These are phyloP conservation scores for Escallonia herrerae DNA, from an alignment of 129 eudicot species.

Conservation along the genomic window DNA sequence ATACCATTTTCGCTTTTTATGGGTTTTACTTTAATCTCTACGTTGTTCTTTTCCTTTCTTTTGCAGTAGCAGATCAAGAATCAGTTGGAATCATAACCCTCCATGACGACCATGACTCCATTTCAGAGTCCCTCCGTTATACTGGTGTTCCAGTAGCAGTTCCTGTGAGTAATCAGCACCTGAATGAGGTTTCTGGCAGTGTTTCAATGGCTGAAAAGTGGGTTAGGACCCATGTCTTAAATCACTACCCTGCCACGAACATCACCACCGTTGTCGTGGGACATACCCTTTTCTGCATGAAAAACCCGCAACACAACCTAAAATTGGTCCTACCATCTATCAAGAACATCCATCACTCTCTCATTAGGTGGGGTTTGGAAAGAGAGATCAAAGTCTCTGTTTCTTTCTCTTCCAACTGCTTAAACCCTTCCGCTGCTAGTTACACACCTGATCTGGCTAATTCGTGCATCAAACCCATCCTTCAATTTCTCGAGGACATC, in stretches of 20 bases:
- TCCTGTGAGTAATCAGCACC: slow-evolving; percentile 33
- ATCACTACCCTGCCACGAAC: slow-evolving; percentile 50
- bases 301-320: slow-evolving; percentile 5
- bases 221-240: slow-evolving; percentile 56
- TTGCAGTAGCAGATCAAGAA: slow-evolving; percentile 53
- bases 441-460: slow-evolving; percentile 15
- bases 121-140: slow-evolving; percentile 4
- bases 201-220: slow-evolving; percentile 69
- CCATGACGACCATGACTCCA: slow-evolving; percentile 14
- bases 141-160: slow-evolving; percentile 28
- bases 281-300: slow-evolving; percentile 41
- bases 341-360: slow-evolving; percentile 60
- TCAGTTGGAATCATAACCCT: slow-evolving; percentile 35
- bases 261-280: slow-evolving; percentile 51
- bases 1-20: neutral
- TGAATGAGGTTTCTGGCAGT: slow-evolving; percentile 48
- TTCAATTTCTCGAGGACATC: slow-evolving; percentile 36
- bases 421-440: slow-evolving; percentile 14
- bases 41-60: neutral
- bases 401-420: slow-evolving; percentile 47
- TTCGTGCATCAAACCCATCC: slow-evolving; percentile 34
- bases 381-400: slow-evolving; percentile 60
- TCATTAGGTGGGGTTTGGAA: slow-evolving; percentile 84
- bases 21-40: neutral
- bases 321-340: slow-evolving; percentile 31